phyloP scores from a whole-genome alignment of 345 rosid genomes.

The Salix dunnii region DNA sequence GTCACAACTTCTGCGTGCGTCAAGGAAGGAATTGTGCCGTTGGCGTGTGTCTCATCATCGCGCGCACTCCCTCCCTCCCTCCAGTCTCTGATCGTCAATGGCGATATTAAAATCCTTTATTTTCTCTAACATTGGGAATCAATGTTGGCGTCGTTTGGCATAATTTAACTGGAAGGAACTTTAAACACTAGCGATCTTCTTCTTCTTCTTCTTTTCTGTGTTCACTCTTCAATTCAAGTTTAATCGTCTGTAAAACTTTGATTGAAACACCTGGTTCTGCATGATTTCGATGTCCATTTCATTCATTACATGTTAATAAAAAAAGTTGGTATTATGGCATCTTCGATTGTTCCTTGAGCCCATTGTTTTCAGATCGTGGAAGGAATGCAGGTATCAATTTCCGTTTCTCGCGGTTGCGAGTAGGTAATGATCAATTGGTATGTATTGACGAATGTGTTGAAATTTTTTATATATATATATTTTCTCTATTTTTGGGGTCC shows the following conservation, averaged over 20 bases:
- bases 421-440: neutral
- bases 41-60: neutral
- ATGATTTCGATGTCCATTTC: no score
- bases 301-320: neutral
- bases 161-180: neutral
- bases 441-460: conserved; percentile 4
- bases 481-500: no score
- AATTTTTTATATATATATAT: neutral
- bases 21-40: no score
- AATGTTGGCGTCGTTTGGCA: neutral
- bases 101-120: conserved; percentile 12
- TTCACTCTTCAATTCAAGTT: no score
- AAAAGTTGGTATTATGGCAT: conserved; percentile 38
- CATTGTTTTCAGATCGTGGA: conserved; percentile 52
- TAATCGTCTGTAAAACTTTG: no score
- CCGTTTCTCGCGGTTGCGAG: conserved; percentile 5
- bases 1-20: no score
- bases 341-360: conserved; percentile 32
- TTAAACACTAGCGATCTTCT: no score
- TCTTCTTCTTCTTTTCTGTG: no score
- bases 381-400: conserved; percentile 37
- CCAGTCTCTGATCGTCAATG: conserved; percentile 3
- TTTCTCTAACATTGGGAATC: conserved; percentile 12
- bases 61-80: neutral
- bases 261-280: no score